phyloP scores from a whole-genome alignment of 2,329 filamentous ascomycete species.

The Triangularia verruculosa region DNA sequence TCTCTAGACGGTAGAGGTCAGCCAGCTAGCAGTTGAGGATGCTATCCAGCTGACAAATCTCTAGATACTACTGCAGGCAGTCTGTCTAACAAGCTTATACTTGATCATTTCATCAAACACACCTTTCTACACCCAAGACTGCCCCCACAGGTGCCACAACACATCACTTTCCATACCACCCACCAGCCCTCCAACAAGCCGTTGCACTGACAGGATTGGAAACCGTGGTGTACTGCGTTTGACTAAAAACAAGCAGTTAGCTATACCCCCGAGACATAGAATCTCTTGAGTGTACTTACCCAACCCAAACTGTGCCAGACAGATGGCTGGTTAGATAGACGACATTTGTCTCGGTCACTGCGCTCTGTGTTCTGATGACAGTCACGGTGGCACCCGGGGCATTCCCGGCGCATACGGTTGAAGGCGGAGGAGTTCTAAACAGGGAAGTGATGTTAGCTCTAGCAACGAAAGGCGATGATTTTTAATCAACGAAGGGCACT shows the following conservation, averaged over 20 bases:
- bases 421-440: slow-evolving; percentile 34
- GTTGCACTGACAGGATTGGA: slow-evolving; percentile 37
- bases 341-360: slow-evolving; percentile 36
- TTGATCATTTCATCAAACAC: neutral
- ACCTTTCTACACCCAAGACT: neutral
- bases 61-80: neutral
- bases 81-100: too few relatives aligned
- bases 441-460: neutral
- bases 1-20: too few relatives aligned
- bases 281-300: slow-evolving; percentile 31
- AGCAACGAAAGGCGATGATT: neutral
- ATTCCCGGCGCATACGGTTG: slow-evolving; percentile 34
- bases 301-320: slow-evolving; percentile 36
- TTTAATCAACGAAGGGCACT: slow-evolving; percentile 13
- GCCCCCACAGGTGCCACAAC: neutral
- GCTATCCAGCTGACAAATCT: too few relatives aligned
- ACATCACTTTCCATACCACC: slow-evolving; percentile 33
- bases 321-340: slow-evolving; percentile 36
- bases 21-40: too few relatives aligned
- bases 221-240: slow-evolving; percentile 35
- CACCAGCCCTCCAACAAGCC: slow-evolving; percentile 36
- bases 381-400: slow-evolving; percentile 32
- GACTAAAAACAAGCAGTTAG: slow-evolving; percentile 21
- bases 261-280: neutral
- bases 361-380: slow-evolving; percentile 28